Evolutionary conservation across 2,329 filamentous ascomycete species (phyloP).

Genomic region (Pseudogymnoascus sp.): DNA sequence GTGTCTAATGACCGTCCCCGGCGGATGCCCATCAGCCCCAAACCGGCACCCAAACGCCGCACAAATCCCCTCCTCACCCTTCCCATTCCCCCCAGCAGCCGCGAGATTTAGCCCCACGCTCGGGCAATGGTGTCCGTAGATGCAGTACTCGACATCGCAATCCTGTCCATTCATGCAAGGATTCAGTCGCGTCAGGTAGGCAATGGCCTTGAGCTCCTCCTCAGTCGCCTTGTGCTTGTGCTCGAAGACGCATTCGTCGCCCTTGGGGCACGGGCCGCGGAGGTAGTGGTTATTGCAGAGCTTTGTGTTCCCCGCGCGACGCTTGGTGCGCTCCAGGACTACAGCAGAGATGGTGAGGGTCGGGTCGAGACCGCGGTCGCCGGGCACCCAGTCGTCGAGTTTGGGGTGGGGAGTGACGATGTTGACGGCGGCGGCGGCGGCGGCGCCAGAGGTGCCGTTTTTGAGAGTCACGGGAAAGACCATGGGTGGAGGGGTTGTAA

Average conservation of each 20-base stretch:
- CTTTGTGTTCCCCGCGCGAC: constrained; percentile 45
- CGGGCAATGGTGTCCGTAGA: constrained; percentile 50
- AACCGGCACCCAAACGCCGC: constrained; percentile 49
- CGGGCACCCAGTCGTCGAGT: constrained; percentile 42
- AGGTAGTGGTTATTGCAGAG: constrained; percentile 56
- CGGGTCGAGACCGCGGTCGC: constrained; percentile 46
- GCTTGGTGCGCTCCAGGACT: constrained; percentile 47
- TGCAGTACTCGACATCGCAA: constrained; percentile 48
- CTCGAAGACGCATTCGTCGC: constrained; percentile 46
- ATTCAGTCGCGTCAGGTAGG: constrained; percentile 46
- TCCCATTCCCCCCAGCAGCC: constrained; percentile 38
- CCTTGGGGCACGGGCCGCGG: constrained; percentile 46
- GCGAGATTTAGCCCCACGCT: constrained; percentile 18
- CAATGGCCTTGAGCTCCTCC: constrained; percentile 49
- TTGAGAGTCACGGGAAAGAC: constrained; percentile 16
- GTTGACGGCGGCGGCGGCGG: constrained; percentile 13
- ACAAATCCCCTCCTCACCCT: constrained; percentile 42
- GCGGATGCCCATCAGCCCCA: constrained; percentile 43
- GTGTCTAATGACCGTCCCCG: constrained; percentile 36
- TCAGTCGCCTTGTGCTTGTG: constrained; percentile 45
- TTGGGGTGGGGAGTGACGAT: background rate
- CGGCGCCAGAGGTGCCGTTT: constrained; percentile 12
- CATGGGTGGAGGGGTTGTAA: constrained; percentile 17
- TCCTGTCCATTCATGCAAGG: constrained; percentile 49
- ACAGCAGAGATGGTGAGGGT: constrained; percentile 38